These are phyloP conservation scores for Stygiomarasmius scandens DNA, from an alignment of 1,284 basidiomycete species.

Conservation along the genomic window DNA sequence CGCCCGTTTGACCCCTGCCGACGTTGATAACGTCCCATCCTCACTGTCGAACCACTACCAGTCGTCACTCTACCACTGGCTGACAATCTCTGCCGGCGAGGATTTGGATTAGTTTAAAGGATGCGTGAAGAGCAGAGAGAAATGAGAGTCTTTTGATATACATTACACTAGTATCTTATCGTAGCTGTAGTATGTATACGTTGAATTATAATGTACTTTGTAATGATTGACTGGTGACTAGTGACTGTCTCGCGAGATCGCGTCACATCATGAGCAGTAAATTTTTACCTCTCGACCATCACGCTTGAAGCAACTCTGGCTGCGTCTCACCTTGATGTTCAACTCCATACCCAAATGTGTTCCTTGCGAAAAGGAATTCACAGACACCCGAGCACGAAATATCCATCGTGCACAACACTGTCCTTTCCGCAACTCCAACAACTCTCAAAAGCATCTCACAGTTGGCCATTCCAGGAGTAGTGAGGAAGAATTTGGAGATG, in stretches of 20 bases:
- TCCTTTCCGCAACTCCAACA: not conserved
- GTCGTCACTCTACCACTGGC: slow-evolving; percentile 86
- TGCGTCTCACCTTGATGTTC: not conserved
- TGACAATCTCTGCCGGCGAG: slow-evolving; percentile 78
- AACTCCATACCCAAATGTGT: not conserved
- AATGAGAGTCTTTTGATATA: too few relatives aligned
- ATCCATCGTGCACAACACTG: not conserved
- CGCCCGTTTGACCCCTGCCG: slow-evolving; percentile 85
- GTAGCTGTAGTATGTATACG: too few relatives aligned
- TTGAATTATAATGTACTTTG: too few relatives aligned
- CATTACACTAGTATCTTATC: too few relatives aligned
- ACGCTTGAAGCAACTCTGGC: too few relatives aligned
- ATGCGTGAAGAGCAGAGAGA: too few relatives aligned
- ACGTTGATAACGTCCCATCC: slow-evolving; percentile 81
- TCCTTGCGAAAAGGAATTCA: not conserved
- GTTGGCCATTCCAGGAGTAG: not conserved
- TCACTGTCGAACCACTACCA: slow-evolving; percentile 76
- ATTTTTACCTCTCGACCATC: too few relatives aligned
- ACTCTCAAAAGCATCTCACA: not conserved
- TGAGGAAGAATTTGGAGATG: not conserved
- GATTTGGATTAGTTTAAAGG: too few relatives aligned
- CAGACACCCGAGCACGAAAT: not conserved
- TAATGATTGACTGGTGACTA: too few relatives aligned
- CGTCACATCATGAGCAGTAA: too few relatives aligned
- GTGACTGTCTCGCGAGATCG: too few relatives aligned